Conservation (phyloP, 495 filamentous ascomycete species). For the Tuber umbilicatum region DNA sequence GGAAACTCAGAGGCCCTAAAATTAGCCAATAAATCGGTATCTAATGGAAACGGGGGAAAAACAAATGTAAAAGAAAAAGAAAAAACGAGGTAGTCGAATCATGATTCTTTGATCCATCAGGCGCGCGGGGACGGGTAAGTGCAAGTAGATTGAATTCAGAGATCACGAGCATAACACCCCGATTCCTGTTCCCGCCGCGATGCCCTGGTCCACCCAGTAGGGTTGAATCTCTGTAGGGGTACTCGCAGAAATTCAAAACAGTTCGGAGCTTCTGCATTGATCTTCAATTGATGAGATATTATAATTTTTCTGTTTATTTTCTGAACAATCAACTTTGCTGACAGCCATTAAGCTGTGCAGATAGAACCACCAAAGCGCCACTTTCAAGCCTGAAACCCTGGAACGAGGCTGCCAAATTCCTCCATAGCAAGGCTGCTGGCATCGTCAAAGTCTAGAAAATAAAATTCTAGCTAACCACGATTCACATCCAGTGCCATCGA, state of each 20-base stretch:
- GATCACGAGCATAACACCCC: background rate
- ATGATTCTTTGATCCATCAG: background rate
- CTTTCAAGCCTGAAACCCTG: background rate
- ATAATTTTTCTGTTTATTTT: background rate
- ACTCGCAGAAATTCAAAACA: background rate
- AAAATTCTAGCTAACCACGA: background rate
- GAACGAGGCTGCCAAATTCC: background rate
- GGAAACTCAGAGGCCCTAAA: background rate
- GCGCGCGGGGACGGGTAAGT: background rate
- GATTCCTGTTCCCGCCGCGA: background rate
- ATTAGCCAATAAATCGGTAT: background rate
- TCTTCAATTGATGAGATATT: background rate
- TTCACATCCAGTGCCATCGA: background rate
- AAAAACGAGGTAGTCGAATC: background rate
- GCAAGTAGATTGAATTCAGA: background rate
- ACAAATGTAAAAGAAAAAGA: background rate
- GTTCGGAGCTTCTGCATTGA: background rate
- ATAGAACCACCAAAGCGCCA: background rate
- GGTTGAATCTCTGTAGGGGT: background rate
- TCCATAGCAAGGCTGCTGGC: background rate
- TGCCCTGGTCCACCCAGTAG: background rate
- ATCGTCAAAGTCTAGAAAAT: background rate
- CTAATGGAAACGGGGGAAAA: background rate
- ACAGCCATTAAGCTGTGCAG: background rate
- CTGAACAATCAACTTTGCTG: background rate